These are phyloP conservation scores for Larix kaempferi DNA, from an alignment of 75 land plant genomes.

Conservation along the genomic window DNA sequence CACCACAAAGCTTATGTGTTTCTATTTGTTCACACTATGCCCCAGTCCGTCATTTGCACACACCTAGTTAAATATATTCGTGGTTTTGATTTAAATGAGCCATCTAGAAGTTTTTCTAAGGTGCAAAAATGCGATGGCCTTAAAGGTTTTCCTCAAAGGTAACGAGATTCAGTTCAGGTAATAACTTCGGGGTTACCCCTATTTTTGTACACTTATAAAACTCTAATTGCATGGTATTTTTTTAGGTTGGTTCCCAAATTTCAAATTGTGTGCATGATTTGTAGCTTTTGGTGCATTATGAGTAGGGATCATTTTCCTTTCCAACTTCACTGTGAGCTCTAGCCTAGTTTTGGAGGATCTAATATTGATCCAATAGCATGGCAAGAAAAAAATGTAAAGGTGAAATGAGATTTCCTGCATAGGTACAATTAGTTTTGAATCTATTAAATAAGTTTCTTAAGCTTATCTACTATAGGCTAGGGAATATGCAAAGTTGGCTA, in stretches of 20 bases:
- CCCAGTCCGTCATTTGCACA: background rate
- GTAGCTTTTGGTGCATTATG: background rate
- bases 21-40: too few relatives aligned
- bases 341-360: constrained; percentile 76
- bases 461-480: background rate
- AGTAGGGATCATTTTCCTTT: background rate
- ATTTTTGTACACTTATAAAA: constrained; percentile 92
- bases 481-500: too few relatives aligned
- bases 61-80: background rate
- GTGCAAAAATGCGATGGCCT: background rate
- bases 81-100: background rate
- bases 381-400: constrained; percentile 91
- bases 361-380: constrained; percentile 89
- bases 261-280: background rate
- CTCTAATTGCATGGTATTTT: constrained; percentile 97
- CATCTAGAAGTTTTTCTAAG: background rate
- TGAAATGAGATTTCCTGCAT: constrained; percentile 82
- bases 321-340: background rate
- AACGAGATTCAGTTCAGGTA: constrained; percentile 92
- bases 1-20: background rate
- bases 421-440: constrained; percentile 27
- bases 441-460: background rate
- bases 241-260: constrained; percentile 63
- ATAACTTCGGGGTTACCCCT: constrained; percentile 85
- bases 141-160: constrained; percentile 91